phyloP scores from a whole-genome alignment of 208 protist species.

The Trypanosoma avium region DNA sequence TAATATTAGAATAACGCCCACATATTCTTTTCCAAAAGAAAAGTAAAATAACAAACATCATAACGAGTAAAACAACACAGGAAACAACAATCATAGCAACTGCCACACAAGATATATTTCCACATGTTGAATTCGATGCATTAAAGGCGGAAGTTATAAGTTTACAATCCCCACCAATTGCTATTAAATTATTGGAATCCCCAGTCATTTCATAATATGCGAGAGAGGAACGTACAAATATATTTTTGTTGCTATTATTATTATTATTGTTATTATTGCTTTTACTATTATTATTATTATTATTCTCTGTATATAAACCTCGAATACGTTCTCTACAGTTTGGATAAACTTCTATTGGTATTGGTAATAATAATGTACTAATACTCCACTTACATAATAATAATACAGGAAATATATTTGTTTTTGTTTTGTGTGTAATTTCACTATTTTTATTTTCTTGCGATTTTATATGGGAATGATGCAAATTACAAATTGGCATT shows the following conservation, averaged over 20 bases:
- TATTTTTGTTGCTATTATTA: neutral
- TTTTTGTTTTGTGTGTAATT: too few relatives aligned
- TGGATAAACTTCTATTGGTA: neutral
- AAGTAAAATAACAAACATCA: neutral
- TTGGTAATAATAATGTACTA: neutral
- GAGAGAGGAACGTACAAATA: conserved; percentile 8
- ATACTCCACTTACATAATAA: conserved; percentile 1
- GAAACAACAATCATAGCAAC: conserved; percentile 13
- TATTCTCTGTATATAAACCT: neutral
- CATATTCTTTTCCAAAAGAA: too few relatives aligned
- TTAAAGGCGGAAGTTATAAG: neutral
- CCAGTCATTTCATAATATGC: conserved; percentile 12
- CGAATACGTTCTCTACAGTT: neutral
- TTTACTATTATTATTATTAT: neutral
- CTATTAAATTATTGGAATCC: conserved; percentile 7
- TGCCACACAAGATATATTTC: conserved; percentile 1
- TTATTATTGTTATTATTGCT: neutral
- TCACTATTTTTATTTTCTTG: neutral
- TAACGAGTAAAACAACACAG: neutral
- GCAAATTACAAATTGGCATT: too few relatives aligned
- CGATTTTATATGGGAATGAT: too few relatives aligned
- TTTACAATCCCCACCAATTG: conserved; percentile 9
- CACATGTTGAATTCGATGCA: neutral
- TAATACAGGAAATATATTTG: neutral
- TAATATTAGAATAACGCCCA: too few relatives aligned